Percentiles rank a stretch among this genome's conserved stretches.
Conservation (phyloP, 108 stramenopile genomes). For the Cyclotella kingstonii region DNA sequence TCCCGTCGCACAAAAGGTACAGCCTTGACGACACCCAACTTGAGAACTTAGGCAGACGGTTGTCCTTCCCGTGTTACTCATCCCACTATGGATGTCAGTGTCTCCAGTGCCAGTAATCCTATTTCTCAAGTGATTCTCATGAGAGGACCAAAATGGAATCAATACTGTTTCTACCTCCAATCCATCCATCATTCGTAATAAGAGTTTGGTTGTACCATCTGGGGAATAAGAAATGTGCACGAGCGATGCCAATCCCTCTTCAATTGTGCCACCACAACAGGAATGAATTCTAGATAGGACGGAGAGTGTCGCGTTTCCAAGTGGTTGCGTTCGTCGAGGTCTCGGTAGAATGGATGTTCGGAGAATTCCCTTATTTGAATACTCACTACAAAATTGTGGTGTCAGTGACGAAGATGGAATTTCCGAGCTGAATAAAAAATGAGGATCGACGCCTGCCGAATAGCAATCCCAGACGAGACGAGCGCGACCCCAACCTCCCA, state of each 20-base stretch:
- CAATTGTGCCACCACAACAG: constrained; percentile 45
- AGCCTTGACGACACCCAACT: constrained; percentile 86
- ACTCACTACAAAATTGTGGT: constrained; percentile 26
- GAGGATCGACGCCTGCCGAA: constrained; percentile 65
- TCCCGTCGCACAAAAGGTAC: constrained; percentile 87
- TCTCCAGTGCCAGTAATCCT: neutral
- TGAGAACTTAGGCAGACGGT: constrained; percentile 84
- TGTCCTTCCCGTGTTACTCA: constrained; percentile 22
- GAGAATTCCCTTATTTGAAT: neutral
- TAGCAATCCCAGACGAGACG: constrained; percentile 73
- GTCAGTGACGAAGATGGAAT: constrained; percentile 14
- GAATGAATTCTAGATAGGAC: constrained; percentile 46
- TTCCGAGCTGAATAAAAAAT: constrained; percentile 26
- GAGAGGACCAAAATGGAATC: constrained; percentile 29
- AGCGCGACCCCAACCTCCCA: constrained; percentile 69
- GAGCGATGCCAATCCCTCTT: constrained; percentile 66
- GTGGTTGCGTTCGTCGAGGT: constrained; percentile 46
- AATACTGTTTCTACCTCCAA: constrained; percentile 42
- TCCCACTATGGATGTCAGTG: neutral
- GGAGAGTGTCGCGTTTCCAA: constrained; percentile 45
- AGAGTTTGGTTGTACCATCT: constrained; percentile 60
- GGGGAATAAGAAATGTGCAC: constrained; percentile 41
- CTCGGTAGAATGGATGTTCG: constrained; percentile 43
- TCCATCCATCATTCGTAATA: constrained; percentile 29
- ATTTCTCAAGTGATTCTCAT: neutral